A percentile compares a stretch with the other conserved stretches of the same genome.
phyloP scores from a whole-genome alignment of 2,329 filamentous ascomycete genomes.

The Botryotinia calthae region DNA sequence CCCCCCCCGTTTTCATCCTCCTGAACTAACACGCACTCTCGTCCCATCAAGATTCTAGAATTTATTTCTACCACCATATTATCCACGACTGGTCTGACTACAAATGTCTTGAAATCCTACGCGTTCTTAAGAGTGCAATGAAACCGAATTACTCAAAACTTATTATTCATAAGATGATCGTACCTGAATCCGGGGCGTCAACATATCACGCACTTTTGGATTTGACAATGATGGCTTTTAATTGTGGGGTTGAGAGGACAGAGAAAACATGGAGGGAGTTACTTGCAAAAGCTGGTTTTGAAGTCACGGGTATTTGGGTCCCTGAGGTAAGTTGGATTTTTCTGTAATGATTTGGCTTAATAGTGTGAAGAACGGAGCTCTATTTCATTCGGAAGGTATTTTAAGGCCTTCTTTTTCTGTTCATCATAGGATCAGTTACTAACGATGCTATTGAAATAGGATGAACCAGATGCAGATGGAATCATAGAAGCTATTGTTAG shows the following conservation, averaged over 20 bases:
- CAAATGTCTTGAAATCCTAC: slow-evolving; percentile 7
- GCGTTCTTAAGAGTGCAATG: background rate
- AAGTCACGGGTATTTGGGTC: no score
- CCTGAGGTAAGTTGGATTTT: background rate
- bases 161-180: background rate
- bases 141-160: background rate
- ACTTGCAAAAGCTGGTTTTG: background rate
- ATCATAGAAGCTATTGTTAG: background rate
- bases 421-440: background rate
- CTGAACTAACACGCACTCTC: background rate
- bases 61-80: background rate
- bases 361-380: background rate
- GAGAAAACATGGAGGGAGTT: background rate
- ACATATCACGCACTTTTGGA: background rate
- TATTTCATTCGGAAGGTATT: background rate
- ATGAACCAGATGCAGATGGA: background rate
- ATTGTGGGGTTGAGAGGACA: background rate
- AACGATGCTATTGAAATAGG: background rate
- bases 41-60: background rate
- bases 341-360: background rate
- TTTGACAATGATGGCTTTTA: background rate
- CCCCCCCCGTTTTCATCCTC: background rate
- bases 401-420: accelerated
- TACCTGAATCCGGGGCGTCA: background rate
- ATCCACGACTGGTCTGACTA: background rate